These are phyloP conservation scores for Taphrina betulina DNA, from an alignment of 1,139 yeast species.

Conservation along the genomic window DNA sequence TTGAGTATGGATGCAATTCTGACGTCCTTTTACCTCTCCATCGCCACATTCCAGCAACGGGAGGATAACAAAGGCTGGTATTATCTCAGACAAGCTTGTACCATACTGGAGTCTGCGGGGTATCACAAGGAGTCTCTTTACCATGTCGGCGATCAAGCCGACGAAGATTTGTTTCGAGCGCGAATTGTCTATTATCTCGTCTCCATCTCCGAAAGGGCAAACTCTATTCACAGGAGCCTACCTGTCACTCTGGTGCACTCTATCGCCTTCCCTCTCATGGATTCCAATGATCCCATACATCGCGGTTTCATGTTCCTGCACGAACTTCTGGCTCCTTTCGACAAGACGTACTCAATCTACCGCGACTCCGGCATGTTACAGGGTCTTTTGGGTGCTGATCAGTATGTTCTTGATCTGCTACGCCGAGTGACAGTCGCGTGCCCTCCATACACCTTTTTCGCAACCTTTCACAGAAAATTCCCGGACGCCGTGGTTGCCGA, in stretches of 20 bases:
- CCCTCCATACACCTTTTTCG: not conserved
- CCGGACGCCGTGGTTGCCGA: slow-evolving; percentile 1
- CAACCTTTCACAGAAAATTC: not conserved
- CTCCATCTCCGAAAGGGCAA: slow-evolving; percentile 1
- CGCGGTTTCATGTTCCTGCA: slow-evolving; percentile 1
- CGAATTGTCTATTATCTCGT: not conserved
- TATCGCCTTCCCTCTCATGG: slow-evolving; percentile 1
- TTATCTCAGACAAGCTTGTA: slow-evolving; percentile 1
- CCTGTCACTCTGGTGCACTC: slow-evolving; percentile 6
- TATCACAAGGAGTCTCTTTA: not conserved
- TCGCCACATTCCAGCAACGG: slow-evolving; percentile 9
- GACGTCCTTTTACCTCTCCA: slow-evolving; percentile 5
- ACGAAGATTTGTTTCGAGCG: not conserved
- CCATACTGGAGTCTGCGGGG: not conserved
- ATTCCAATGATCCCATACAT: not conserved
- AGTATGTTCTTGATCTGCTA: not conserved
- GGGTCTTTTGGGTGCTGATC: slow-evolving; percentile 2
- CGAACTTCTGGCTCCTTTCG: slow-evolving; percentile 1
- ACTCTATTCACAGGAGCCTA: not conserved
- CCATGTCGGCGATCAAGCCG: not conserved
- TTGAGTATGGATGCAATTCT: not conserved
- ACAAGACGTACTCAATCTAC: not conserved
- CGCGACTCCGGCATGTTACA: slow-evolving; percentile 9
- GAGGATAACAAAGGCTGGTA: slow-evolving; percentile 2
- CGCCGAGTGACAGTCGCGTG: not conserved